phyloP scores from a whole-genome alignment of 2,329 filamentous ascomycete genomes.

The Myriangium duriaei region DNA sequence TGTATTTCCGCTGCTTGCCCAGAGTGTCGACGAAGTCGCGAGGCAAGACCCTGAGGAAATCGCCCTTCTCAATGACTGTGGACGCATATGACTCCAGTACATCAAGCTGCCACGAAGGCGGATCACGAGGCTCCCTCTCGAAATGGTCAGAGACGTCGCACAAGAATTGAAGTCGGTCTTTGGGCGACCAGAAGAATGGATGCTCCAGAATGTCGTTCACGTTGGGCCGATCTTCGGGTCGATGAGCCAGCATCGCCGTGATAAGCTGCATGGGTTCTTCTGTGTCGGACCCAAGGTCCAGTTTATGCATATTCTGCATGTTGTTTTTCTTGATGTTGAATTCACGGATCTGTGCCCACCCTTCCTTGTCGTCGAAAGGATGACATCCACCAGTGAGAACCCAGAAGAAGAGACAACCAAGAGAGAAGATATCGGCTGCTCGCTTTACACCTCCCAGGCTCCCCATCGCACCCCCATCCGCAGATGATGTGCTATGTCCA shows the following conservation, averaged over 20 bases:
- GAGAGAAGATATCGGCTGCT: conserved; percentile 92
- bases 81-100: conserved; percentile 35
- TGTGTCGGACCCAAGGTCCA: conserved; percentile 55
- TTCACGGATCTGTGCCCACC: conserved; percentile 73
- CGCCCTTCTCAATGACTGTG: conserved; percentile 39
- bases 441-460: conserved; percentile 66
- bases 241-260: conserved; percentile 59
- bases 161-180: conserved; percentile 83
- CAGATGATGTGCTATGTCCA: conserved; percentile 43
- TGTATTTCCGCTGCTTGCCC: conserved; percentile 92
- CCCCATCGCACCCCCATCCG: conserved; percentile 31
- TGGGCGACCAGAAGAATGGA: conserved; percentile 90
- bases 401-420: conserved; percentile 97
- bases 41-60: conserved; percentile 62
- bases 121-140: conserved; percentile 79
- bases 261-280: conserved; percentile 84
- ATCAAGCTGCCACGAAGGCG: conserved; percentile 55
- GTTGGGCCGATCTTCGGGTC: conserved; percentile 55
- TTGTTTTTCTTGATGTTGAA: conserved; percentile 92
- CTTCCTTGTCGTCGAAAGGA: conserved; percentile 86
- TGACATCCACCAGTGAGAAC: conserved; percentile 88
- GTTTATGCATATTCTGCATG: conserved; percentile 49
- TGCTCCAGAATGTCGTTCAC: conserved; percentile 76
- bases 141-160: conserved; percentile 95
- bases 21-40: conserved; percentile 77